Evolutionary conservation across 2,329 filamentous ascomycete genomes (phyloP).

Genomic region (Didymosphaeria variabile): DNA sequence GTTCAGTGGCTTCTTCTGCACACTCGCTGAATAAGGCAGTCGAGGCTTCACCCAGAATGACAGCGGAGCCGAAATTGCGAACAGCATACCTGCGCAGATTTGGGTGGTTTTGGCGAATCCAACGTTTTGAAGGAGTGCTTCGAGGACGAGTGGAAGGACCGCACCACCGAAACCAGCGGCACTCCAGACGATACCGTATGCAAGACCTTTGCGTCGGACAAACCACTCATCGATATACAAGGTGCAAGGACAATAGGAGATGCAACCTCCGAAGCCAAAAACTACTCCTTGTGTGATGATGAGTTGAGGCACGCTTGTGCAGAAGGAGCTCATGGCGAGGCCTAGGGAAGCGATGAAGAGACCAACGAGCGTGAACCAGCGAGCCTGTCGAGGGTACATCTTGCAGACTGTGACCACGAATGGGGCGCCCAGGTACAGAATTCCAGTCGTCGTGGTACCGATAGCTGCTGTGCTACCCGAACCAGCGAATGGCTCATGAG

Average conservation of each 20-base stretch:
- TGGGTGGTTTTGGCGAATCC: constrained; percentile 51
- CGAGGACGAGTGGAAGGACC: constrained; percentile 52
- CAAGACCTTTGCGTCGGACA: constrained; percentile 56
- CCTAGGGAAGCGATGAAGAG: constrained; percentile 12
- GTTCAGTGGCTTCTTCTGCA: constrained; percentile 26
- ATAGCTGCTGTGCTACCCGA: constrained; percentile 24
- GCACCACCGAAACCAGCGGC: constrained; percentile 53
- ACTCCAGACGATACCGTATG: constrained; percentile 56
- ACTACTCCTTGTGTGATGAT: constrained; percentile 45
- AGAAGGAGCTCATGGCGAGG: constrained; percentile 30
- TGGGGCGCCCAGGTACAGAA: constrained; percentile 13
- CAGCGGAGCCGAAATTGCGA: constrained; percentile 34
- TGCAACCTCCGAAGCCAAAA: constrained; percentile 53
- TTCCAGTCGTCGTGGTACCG: constrained; percentile 16
- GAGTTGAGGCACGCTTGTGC: constrained; percentile 32
- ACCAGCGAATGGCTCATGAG: constrained; percentile 25
- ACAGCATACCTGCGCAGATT: constrained; percentile 44
- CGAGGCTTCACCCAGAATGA: constrained; percentile 49
- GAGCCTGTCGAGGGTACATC: constrained; percentile 13
- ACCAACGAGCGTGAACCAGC: constrained; percentile 12
- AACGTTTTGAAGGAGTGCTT: constrained; percentile 44
- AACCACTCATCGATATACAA: constrained; percentile 61
- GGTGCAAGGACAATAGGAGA: constrained; percentile 56
- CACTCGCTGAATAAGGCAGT: constrained; percentile 39
- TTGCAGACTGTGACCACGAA: constrained; percentile 14